Percentiles rank a stretch among this genome's conserved stretches.
phyloP scores from a whole-genome alignment of 2,329 filamentous ascomycete species.

The Penicillium sp. region DNA sequence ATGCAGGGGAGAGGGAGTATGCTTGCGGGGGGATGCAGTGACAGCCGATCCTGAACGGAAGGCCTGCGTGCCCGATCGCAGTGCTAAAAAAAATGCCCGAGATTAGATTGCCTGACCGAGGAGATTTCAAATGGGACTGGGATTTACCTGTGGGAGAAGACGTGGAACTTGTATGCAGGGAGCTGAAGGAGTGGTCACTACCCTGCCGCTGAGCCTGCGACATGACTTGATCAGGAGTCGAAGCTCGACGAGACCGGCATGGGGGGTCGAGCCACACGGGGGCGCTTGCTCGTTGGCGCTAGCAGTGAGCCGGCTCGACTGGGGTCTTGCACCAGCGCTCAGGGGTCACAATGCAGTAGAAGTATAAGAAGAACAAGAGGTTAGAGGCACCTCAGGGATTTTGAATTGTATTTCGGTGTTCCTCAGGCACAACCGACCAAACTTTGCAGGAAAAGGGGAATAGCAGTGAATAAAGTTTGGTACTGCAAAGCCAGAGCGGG shows the following conservation, averaged over 20 bases:
- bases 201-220: slow-evolving; percentile 40
- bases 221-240: slow-evolving; percentile 36
- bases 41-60: slow-evolving; percentile 28
- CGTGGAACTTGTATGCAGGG: slow-evolving; percentile 19
- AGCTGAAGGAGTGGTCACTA: slow-evolving; percentile 29
- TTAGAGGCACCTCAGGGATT: background rate
- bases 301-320: slow-evolving; percentile 22
- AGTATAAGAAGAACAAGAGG: background rate
- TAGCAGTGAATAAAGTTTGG: slow-evolving; percentile 3
- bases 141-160: slow-evolving; percentile 17
- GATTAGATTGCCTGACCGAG: slow-evolving; percentile 35
- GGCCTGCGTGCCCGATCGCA: slow-evolving; percentile 34
- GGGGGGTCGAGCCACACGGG: slow-evolving; percentile 16
- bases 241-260: slow-evolving; percentile 22
- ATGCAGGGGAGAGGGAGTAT: slow-evolving; percentile 36
- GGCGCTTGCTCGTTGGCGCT: slow-evolving; percentile 24
- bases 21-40: slow-evolving; percentile 31
- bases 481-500: slow-evolving; percentile 13
- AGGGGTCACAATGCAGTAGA: slow-evolving; percentile 18
- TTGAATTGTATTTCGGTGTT: slow-evolving; percentile 4
- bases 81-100: slow-evolving; percentile 40
- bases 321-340: slow-evolving; percentile 18
- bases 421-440: slow-evolving; percentile 8
- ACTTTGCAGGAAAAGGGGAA: slow-evolving; percentile 7
- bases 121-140: slow-evolving; percentile 19